Evolutionary conservation across 495 filamentous ascomycete genomes (phyloP).

Genomic region (Talaromyces adpressus): DNA sequence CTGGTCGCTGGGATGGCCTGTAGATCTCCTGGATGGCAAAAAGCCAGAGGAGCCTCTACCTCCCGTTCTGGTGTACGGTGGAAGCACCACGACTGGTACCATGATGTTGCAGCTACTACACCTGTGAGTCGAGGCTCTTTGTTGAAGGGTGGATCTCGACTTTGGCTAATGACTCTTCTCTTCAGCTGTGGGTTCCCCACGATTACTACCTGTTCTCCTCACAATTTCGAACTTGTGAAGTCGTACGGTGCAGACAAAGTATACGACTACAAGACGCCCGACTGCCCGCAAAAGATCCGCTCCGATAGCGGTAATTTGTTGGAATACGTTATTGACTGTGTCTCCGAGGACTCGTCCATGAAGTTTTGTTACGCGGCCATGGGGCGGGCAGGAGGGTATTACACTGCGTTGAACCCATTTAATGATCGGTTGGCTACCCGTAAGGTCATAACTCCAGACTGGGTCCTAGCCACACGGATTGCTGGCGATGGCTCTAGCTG

Average conservation of each 20-base stretch:
- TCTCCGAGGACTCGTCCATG: slow-evolving; percentile 27
- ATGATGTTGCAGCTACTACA: slow-evolving; percentile 25
- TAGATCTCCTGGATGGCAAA: not conserved
- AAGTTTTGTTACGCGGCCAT: slow-evolving; percentile 33
- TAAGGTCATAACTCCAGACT: not conserved
- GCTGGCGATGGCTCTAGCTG: slow-evolving; percentile 12
- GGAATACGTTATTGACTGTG: slow-evolving; percentile 32
- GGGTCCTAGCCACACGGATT: slow-evolving; percentile 17
- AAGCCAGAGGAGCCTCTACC: not conserved
- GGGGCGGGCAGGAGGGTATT: slow-evolving; percentile 34
- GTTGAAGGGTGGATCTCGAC: not conserved
- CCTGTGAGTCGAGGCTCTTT: slow-evolving; percentile 14
- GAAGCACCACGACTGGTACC: slow-evolving; percentile 21
- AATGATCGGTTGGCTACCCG: not conserved
- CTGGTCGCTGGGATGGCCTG: slow-evolving; percentile 1
- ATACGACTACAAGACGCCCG: slow-evolving; percentile 47
- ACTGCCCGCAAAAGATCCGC: slow-evolving; percentile 35
- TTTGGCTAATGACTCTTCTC: not conserved
- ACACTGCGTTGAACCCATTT: slow-evolving; percentile 20
- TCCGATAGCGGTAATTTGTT: slow-evolving; percentile 28
- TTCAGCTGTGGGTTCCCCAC: not conserved
- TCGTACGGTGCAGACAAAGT: slow-evolving; percentile 42
- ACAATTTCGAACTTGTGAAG: slow-evolving; percentile 48
- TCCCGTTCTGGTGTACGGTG: slow-evolving; percentile 26
- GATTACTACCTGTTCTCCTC: slow-evolving; percentile 48